Evolutionary conservation across 2,329 filamentous ascomycete species (phyloP), one percentile per base, ranked within the genome.

Genomic region (Sporothrix brasiliensis): DNA sequence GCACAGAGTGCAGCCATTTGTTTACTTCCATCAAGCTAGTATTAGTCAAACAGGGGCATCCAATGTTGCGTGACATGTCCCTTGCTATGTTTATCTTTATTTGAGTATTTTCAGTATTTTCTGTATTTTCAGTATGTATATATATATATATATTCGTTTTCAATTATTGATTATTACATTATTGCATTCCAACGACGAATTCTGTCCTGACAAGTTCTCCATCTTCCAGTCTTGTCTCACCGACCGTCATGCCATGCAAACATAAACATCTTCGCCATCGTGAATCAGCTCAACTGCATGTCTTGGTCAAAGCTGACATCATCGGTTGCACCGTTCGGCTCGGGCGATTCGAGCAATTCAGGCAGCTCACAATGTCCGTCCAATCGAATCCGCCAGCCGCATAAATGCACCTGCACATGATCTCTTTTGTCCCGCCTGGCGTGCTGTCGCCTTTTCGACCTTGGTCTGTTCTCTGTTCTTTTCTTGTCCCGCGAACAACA

Each of bases 391-490:
- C 9, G 58, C 41, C 39, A n/a, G 54, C 65, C 65, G 65, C 65
- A 67, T 58, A 56, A 44, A 56, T 58, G 52, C 52, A 68, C 56
- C 66, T 68, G 16, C 66, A 68, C 66, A 68, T 68, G 66, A 68
- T 49, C 21, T 19, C 2, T 34, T 50, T 16, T 50, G 24, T 34
- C 34, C 47, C 47, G 24, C 24, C 24, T 30, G 16, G 21, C 19
- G 7, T 24, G 4, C 9, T 6, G 13, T 44, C 41, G 27, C 27
- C 27, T 30, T 30, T 30, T 30, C 7, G 34, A 9, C 34, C 34
- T 61, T 61, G 34, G 34, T 44, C 56, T 44, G 19, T 44, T 61
- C 56, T 44, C 56, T 44, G 19, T 44, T 61, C 56, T 61, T 44
- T 44, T 53, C 24, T 61, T 60, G 54, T 39, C 54, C n/a, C 10